phyloP scores from a whole-genome alignment of 331 rosid species.

The Pyracantha coccinea region DNA sequence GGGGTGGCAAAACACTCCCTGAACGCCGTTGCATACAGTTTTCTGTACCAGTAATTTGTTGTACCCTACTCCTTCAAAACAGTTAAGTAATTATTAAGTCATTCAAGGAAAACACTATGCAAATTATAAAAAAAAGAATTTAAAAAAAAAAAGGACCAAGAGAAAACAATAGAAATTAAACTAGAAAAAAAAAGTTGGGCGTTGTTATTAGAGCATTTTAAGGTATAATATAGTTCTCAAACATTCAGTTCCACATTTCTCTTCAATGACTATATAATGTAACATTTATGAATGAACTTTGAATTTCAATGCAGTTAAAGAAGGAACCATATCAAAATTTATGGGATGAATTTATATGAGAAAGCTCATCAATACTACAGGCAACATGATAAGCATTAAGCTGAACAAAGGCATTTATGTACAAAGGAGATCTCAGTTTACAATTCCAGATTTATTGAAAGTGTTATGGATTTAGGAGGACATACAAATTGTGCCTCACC shows the following conservation, averaged over 20 bases:
- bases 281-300: not conserved
- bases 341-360: not conserved
- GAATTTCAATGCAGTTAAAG: not conserved
- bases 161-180: not conserved
- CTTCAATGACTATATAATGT: not conserved
- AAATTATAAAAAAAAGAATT: not conserved
- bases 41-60: constrained; percentile 73
- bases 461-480: not conserved
- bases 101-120: constrained; percentile 15
- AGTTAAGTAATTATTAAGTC: constrained; percentile 26
- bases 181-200: not conserved
- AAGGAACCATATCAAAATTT: not conserved
- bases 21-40: constrained; percentile 58
- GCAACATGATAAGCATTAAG: not conserved
- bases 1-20: constrained; percentile 71
- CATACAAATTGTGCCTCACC: not conserved
- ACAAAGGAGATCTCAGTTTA: not conserved
- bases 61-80: constrained; percentile 72
- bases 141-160: not conserved
- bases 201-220: not conserved
- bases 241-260: not conserved
- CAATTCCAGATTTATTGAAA: not conserved
- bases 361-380: not conserved
- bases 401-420: not conserved
- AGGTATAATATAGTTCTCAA: not conserved